A percentile compares a stretch with the other conserved stretches of the same genome.
Conservation (phyloP, 73 alveolate species). For the Paraurostyla sp. region DNA sequence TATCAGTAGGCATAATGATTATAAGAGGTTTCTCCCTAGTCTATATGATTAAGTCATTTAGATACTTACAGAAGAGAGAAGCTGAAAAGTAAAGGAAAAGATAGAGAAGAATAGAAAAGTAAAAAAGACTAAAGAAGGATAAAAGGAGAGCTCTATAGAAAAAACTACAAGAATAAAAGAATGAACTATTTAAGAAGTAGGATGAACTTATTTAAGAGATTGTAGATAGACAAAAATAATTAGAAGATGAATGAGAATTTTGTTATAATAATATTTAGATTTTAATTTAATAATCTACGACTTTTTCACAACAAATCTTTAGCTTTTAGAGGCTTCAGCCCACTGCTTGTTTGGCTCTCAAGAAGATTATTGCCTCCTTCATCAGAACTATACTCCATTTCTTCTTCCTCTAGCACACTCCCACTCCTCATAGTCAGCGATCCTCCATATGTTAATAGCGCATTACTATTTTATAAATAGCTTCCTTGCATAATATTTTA, state of each 20-base stretch:
- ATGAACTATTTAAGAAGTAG: conserved; percentile 10
- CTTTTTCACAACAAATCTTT: too few species aligned
- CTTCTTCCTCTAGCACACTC: background rate
- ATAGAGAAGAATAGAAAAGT: conserved; percentile 9
- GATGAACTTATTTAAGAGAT: conserved; percentile 29
- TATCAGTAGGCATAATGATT: background rate
- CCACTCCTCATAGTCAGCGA: background rate
- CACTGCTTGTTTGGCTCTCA: background rate
- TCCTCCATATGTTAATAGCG: too few species aligned
- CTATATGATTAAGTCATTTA: conserved; percentile 18
- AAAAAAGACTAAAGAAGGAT: conserved; percentile 31
- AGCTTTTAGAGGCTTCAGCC: background rate
- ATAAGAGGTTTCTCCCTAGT: conserved; percentile 23
- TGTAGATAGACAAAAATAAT: background rate
- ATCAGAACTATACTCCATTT: conserved; percentile 35
- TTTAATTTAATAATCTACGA: too few species aligned
- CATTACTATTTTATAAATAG: too few species aligned
- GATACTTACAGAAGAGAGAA: conserved; percentile 21
- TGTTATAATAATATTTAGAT: too few species aligned
- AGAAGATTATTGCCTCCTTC: conserved; percentile 31
- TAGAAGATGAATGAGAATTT: background rate
- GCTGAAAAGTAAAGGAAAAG: conserved; percentile 33
- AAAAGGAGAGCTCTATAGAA: conserved; percentile 38
- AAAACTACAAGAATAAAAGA: background rate
- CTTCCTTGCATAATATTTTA: too few species aligned